phyloP scores from a whole-genome alignment of 1,284 basidiomycete genomes.

The Sanghuangporus weigelae region DNA sequence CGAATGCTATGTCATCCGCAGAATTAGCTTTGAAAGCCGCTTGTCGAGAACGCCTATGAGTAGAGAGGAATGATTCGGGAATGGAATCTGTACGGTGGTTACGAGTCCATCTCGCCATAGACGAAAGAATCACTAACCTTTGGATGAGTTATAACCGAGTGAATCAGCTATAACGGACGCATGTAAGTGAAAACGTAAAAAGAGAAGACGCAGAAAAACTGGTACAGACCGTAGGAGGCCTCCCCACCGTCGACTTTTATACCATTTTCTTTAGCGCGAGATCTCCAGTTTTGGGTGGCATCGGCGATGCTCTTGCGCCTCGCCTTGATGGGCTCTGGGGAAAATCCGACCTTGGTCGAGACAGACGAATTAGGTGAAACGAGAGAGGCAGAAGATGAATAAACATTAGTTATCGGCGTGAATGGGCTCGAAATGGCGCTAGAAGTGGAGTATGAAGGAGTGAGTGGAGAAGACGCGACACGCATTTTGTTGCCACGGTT shows the following conservation, averaged over 20 bases:
- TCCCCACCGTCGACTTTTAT: constrained; percentile 54
- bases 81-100: constrained; percentile 41
- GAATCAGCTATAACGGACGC: constrained; percentile 2
- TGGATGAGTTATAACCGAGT: constrained; percentile 1
- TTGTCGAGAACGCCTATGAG: constrained; percentile 55
- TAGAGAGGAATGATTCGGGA: constrained; percentile 55
- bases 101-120: neutral
- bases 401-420: constrained; percentile 18
- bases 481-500: constrained; percentile 14
- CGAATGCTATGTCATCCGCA: constrained; percentile 24
- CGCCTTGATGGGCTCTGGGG: constrained; percentile 13
- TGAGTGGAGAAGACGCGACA: constrained; percentile 14
- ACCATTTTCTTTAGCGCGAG: constrained; percentile 62
- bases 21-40: constrained; percentile 39
- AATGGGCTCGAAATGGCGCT: constrained; percentile 17
- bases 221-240: constrained; percentile 42
- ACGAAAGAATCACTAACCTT: constrained; percentile 3
- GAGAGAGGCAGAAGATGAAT: constrained; percentile 16
- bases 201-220: constrained; percentile 15
- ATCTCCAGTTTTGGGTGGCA: constrained; percentile 65
- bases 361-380: constrained; percentile 16
- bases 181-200: constrained; percentile 16
- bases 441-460: constrained; percentile 14
- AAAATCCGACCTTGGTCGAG: constrained; percentile 16
- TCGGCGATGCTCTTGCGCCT: constrained; percentile 44